These are phyloP conservation scores for Tillandsia leiboldiana DNA, from an alignment of 176 grass and related monocot genomes.

Conservation along the genomic window DNA sequence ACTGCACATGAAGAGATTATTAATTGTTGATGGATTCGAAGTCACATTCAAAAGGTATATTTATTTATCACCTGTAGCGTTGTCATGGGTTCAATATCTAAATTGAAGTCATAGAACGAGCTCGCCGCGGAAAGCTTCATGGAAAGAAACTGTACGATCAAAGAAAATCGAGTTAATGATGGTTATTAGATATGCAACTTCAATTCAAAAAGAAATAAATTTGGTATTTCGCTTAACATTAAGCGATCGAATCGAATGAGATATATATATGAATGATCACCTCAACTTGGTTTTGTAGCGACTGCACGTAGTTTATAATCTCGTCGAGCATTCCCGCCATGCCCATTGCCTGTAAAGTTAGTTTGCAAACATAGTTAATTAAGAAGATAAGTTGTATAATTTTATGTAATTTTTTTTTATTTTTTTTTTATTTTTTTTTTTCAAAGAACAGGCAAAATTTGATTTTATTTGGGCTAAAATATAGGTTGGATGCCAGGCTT, in stretches of 20 bases:
- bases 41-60: background rate
- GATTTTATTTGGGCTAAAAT: no score
- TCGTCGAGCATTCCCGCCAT: conserved; percentile 22
- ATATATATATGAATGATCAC: background rate
- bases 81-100: conserved; percentile 7
- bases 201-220: background rate
- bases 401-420: background rate
- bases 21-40: background rate
- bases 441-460: no score
- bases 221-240: background rate
- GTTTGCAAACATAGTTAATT: background rate
- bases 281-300: conserved; percentile 29
- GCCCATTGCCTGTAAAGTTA: conserved; percentile 3
- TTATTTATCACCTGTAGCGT: conserved; percentile 8
- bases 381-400: background rate
- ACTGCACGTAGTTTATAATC: conserved; percentile 27
- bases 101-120: conserved; percentile 12
- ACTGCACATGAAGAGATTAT: conserved; percentile 1
- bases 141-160: conserved; percentile 16
- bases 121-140: conserved; percentile 21
- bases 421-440: background rate
- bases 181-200: no score
- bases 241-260: background rate
- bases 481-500: no score
- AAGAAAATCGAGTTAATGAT: background rate